phyloP scores from a whole-genome alignment of 495 filamentous ascomycete genomes.

The Penicillium paradoxum region DNA sequence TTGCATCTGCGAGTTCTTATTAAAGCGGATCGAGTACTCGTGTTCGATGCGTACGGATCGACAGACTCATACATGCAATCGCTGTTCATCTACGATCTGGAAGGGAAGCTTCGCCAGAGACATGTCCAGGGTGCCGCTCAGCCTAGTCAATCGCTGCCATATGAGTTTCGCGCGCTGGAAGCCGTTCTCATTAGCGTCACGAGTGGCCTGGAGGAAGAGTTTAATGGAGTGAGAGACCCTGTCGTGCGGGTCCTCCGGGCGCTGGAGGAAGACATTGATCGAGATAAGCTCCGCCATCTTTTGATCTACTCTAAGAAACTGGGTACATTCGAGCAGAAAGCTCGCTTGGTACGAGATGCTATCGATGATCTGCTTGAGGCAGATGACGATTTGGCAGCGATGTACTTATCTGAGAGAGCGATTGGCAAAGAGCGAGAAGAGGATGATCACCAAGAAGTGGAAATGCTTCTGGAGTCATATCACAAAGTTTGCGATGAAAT shows the following conservation, averaged over 20 bases:
- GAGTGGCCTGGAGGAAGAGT: constrained; percentile 83
- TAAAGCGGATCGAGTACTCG: constrained; percentile 85
- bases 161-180: constrained; percentile 59
- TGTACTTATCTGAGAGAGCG: constrained; percentile 89
- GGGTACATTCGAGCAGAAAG: constrained; percentile 96
- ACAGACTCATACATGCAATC: constrained; percentile 92
- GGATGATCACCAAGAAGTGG: constrained; percentile 92
- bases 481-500: constrained; percentile 98
- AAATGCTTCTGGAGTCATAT: constrained; percentile 94
- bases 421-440: constrained; percentile 69
- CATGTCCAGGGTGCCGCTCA: constrained; percentile 36
- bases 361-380: constrained; percentile 97
- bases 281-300: constrained; percentile 84
- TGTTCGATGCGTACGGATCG: constrained; percentile 95
- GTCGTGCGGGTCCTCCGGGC: constrained; percentile 84
- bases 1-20: constrained; percentile 91
- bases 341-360: constrained; percentile 86
- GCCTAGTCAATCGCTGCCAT: constrained; percentile 51
- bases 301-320: constrained; percentile 92
- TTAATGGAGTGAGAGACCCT: constrained; percentile 85
- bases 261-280: constrained; percentile 93
- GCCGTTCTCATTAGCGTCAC: constrained; percentile 62
- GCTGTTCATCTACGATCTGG: constrained; percentile 89
- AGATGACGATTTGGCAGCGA: constrained; percentile 88
- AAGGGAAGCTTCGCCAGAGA: constrained; percentile 58